These are phyloP conservation scores for Colletotrichum lentis DNA, from an alignment of 2,329 filamentous ascomycete species.

Conservation along the genomic window DNA sequence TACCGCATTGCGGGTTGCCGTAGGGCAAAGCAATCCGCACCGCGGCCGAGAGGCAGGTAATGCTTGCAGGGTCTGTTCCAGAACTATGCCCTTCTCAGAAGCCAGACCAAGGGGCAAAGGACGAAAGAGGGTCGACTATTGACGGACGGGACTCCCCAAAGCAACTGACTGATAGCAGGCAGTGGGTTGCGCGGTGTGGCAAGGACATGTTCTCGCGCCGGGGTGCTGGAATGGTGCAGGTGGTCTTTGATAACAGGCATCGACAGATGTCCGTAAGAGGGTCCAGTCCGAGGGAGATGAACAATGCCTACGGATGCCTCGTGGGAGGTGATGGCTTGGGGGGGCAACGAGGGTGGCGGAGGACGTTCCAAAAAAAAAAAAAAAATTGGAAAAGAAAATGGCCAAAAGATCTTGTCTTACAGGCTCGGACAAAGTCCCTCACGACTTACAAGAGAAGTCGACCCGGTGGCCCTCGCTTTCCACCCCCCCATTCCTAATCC, in stretches of 20 bases:
- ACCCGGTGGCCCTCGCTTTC: neutral
- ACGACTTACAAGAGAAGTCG: neutral
- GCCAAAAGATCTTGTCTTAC: neutral
- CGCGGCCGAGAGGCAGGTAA: slow-evolving; percentile 18
- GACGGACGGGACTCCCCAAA: slow-evolving; percentile 11
- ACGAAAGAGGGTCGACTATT: slow-evolving; percentile 7
- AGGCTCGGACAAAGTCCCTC: neutral
- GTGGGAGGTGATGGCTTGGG: neutral
- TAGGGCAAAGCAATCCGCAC: slow-evolving; percentile 13
- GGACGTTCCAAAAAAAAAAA: neutral
- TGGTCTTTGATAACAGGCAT: slow-evolving; percentile 10
- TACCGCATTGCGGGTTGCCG: neutral
- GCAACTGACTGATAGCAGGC: slow-evolving; percentile 10
- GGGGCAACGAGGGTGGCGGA: neutral
- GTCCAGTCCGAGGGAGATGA: slow-evolving; percentile 27
- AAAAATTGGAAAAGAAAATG: neutral
- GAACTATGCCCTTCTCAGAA: slow-evolving; percentile 14
- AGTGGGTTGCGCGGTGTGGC: neutral
- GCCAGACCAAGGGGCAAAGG: neutral
- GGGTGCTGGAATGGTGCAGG: neutral
- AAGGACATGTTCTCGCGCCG: slow-evolving; percentile 6
- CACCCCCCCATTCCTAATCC: neutral
- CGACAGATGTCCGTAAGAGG: neutral
- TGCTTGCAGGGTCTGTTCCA: slow-evolving; percentile 20
- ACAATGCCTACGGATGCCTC: slow-evolving; percentile 12